Evolutionary conservation across 2,329 filamentous ascomycete genomes (phyloP), one percentile per base, ranked within the genome.

Genomic region (Fusarium albosuccineum): DNA sequence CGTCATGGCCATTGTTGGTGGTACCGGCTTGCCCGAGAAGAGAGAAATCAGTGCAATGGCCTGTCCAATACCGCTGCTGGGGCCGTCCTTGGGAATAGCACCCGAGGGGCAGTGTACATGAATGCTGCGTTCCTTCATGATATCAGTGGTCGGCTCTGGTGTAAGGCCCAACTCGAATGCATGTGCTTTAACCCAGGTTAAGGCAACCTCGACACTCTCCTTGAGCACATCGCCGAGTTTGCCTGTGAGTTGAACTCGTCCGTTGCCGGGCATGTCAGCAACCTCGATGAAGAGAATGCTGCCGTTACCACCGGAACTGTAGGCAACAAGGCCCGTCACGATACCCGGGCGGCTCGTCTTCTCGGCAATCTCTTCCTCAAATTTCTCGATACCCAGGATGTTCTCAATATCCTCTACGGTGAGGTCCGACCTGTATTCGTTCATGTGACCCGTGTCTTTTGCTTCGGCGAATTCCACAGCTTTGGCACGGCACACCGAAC

Each of bases 211-310:
- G 41, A 98, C 96, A 66, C 91, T 95, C 80, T 99, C 96, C 80
- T 98, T 98, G 61, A 99, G 88, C 30, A 99, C 96, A 72, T 97
- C 94, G 67, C 96, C 96, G 7, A 99, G 89, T 78, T 97, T 98
- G 64, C 96, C 96, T 1, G 96, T 99, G 27, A 99, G 89, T 80
- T 98, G 96, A 36, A 99, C 93, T 54, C 91, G 90, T 34, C 96
- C 96, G 58, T 88, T 91, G 42, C 96, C 96, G 0, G 96, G 96
- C 94, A 98, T 98, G 76, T 97, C 94, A 10, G 95, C 93, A 44
- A 97, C 93, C 80, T 99, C 96, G 73, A 99, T 99, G 83, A 99
- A 99, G 57, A 99, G 86, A 74, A 99, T 99, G 75, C 92, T 94
- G 66, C 96, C 96, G 77, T 97, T 95, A 48, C 94, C 94, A 50